Conservation (phyloP, 305 asterid species). For the Solanum hybrid region DNA sequence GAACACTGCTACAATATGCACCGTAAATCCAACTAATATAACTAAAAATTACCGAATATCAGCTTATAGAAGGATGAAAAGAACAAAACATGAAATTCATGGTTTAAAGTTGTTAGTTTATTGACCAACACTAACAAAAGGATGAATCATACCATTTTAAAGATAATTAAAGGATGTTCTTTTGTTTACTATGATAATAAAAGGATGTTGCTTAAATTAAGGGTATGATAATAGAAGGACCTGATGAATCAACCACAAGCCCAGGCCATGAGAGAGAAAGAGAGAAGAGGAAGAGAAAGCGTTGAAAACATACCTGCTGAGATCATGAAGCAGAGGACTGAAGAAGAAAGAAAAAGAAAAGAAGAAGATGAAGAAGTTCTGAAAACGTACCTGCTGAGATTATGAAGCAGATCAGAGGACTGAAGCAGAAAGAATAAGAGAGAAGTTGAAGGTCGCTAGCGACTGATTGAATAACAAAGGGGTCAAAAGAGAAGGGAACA, state of each 20-base stretch:
- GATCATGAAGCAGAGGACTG: neutral
- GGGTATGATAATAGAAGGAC: neutral
- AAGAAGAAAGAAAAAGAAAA: neutral
- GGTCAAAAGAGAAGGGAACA: neutral
- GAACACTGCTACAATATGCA: neutral
- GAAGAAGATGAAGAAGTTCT: neutral
- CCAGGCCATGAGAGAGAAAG: neutral
- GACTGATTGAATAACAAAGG: neutral
- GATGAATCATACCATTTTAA: neutral
- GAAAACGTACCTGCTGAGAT: neutral
- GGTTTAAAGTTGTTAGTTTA: neutral
- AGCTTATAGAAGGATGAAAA: neutral
- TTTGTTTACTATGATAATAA: neutral
- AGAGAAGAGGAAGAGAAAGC: neutral
- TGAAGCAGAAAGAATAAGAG: too few species aligned
- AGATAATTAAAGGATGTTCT: neutral
- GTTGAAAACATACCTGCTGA: neutral
- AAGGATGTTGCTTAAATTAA: neutral
- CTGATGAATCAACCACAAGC: neutral
- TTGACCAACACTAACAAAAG: neutral
- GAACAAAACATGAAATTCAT: neutral
- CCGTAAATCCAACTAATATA: neutral
- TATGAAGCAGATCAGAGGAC: too few species aligned
- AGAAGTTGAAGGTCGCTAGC: too few species aligned
- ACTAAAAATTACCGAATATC: neutral